Conservation (phyloP, 2,329 filamentous ascomycete genomes). For the Trichoderma sp. region DNA sequence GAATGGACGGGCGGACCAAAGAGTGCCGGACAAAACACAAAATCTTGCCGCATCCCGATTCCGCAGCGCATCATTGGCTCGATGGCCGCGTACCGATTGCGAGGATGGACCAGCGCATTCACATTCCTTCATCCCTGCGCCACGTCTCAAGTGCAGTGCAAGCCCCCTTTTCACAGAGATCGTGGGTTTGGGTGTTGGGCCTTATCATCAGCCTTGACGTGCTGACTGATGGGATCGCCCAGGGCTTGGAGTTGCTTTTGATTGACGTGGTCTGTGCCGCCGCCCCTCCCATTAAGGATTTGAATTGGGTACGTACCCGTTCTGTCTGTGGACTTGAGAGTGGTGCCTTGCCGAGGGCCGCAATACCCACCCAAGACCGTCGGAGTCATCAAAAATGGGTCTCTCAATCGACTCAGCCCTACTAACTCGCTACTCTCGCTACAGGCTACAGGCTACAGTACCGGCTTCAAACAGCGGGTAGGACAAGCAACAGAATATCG, state of each 20-base stretch:
- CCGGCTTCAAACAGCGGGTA: neutral
- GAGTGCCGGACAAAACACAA: neutral
- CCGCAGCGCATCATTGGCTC: neutral
- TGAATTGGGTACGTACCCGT: neutral
- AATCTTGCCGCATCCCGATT: neutral
- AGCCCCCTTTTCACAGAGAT: neutral
- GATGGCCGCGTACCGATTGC: neutral
- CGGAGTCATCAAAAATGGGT: neutral
- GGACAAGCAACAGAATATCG: neutral
- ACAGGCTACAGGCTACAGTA: neutral
- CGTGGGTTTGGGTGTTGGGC: neutral
- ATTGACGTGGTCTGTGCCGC: slow-evolving; percentile 13
- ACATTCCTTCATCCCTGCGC: slow-evolving; percentile 8
- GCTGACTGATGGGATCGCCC: slow-evolving; percentile 5
- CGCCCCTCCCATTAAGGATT: slow-evolving; percentile 12
- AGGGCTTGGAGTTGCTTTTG: neutral
- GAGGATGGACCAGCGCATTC: neutral
- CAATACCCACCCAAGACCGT: neutral
- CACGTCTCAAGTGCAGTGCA: neutral
- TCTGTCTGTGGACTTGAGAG: neutral
- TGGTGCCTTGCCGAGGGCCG: neutral
- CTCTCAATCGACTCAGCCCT: slow-evolving; percentile 8
- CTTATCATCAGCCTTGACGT: neutral
- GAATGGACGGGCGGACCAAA: neutral
- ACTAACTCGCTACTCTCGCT: neutral